phyloP scores from a whole-genome alignment of 2,329 filamentous ascomycete species.

The Fusarium abutilonis region DNA sequence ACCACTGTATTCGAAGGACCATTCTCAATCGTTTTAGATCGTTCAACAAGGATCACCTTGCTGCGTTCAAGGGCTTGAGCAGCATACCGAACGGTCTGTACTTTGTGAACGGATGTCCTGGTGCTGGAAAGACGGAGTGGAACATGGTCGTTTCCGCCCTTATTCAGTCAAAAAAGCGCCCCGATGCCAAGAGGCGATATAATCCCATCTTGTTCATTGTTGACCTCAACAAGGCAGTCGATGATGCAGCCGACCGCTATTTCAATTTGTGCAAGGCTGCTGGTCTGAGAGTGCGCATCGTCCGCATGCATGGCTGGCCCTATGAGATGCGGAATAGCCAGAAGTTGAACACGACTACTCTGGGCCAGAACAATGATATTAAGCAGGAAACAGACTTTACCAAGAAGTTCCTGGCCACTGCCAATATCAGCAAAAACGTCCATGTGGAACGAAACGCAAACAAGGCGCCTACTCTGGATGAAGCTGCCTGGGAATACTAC shows the following conservation, averaged over 20 bases:
- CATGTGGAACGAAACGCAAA: constrained; percentile 24
- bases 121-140: constrained; percentile 60
- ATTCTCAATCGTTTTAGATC: constrained; percentile 46
- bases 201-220: constrained; percentile 57
- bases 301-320: constrained; percentile 56
- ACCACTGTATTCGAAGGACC: constrained; percentile 37
- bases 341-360: constrained; percentile 41
- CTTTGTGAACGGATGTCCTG: constrained; percentile 59
- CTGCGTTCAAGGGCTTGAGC: constrained; percentile 49
- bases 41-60: constrained; percentile 53
- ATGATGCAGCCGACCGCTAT: constrained; percentile 58
- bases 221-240: constrained; percentile 59
- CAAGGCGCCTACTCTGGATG: constrained; percentile 54
- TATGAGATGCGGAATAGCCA: constrained; percentile 49
- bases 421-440: constrained; percentile 36
- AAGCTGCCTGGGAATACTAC: constrained; percentile 56
- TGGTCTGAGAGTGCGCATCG: constrained; percentile 49
- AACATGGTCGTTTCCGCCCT: constrained; percentile 55
- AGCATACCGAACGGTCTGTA: constrained; percentile 55
- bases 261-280: constrained; percentile 50
- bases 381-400: constrained; percentile 48
- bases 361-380: not conserved
- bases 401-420: constrained; percentile 48
- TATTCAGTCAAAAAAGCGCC: constrained; percentile 48
- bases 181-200: constrained; percentile 30